Conservation (phyloP, 176 grass and related monocot genomes). For the Lolium multiflorum region DNA sequence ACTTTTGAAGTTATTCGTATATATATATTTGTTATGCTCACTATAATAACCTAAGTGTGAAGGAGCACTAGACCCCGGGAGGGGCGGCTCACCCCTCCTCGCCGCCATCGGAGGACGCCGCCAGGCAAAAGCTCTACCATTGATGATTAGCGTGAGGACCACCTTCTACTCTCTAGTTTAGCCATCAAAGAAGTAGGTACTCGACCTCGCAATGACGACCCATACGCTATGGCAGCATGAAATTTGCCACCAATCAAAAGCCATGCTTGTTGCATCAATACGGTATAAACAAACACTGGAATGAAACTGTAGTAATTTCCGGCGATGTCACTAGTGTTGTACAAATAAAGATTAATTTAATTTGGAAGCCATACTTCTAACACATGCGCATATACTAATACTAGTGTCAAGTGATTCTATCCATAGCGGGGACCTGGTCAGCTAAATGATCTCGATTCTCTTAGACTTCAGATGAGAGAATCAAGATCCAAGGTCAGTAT, state of each 20-base stretch:
- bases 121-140: no score
- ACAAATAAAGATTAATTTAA: neutral
- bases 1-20: no score
- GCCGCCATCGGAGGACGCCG: no score
- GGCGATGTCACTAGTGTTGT: neutral
- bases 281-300: neutral
- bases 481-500: neutral
- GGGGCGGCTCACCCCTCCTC: no score
- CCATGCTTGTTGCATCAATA: neutral
- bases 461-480: neutral
- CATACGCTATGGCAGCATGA: neutral
- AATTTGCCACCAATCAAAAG: neutral
- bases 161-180: no score
- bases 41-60: no score
- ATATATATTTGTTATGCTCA: no score
- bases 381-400: neutral
- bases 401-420: neutral
- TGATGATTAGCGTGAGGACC: no score
- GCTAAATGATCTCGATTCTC: conserved; percentile 4
- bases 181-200: no score
- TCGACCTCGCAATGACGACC: neutral
- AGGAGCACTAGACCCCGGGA: no score
- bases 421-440: neutral
- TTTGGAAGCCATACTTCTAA: neutral
- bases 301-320: no score